Percentiles rank a stretch among this genome's conserved stretches.
These are phyloP conservation scores for Kodamaea neixiangensis DNA, from an alignment of 805 yeast species.

Conservation along the genomic window DNA sequence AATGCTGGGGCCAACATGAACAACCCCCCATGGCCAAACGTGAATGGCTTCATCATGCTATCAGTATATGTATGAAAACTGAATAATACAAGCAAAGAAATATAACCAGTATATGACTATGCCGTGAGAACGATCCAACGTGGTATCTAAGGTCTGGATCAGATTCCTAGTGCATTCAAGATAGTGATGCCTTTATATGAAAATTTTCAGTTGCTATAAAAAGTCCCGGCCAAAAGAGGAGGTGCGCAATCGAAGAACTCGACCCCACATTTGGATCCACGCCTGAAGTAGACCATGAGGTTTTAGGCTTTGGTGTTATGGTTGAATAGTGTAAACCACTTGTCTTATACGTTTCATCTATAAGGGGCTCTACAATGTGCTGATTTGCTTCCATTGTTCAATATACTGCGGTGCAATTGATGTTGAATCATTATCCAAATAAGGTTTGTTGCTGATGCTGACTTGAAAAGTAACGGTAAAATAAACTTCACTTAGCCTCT, in stretches of 20 bases:
- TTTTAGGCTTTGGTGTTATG: too few relatives aligned
- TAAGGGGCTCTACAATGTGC: too few relatives aligned
- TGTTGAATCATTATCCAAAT: too few relatives aligned
- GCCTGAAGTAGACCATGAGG: too few relatives aligned
- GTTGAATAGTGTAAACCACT: too few relatives aligned
- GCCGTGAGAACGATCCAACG: neutral
- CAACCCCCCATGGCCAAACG: slow-evolving; percentile 22
- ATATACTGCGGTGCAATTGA: too few relatives aligned
- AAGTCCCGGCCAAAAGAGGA: neutral
- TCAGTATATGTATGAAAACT: neutral
- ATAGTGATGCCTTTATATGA: neutral
- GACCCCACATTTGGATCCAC: neutral
- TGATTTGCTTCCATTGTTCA: too few relatives aligned
- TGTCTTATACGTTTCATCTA: too few relatives aligned
- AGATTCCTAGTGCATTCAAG: neutral
- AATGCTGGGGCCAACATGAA: slow-evolving; percentile 33
- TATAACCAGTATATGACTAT: slow-evolving; percentile 9
- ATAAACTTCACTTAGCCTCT: too few relatives aligned
- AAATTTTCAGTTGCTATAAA: slow-evolving; percentile 1
- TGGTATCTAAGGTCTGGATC: too few relatives aligned
- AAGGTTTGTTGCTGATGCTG: too few relatives aligned
- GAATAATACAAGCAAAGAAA: slow-evolving; percentile 5
- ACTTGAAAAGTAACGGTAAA: too few relatives aligned
- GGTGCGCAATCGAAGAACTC: neutral
- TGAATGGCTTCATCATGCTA: slow-evolving; percentile 20